Conservation (phyloP, 495 filamentous ascomycete species). For the Sphaerosporella brunnea region DNA sequence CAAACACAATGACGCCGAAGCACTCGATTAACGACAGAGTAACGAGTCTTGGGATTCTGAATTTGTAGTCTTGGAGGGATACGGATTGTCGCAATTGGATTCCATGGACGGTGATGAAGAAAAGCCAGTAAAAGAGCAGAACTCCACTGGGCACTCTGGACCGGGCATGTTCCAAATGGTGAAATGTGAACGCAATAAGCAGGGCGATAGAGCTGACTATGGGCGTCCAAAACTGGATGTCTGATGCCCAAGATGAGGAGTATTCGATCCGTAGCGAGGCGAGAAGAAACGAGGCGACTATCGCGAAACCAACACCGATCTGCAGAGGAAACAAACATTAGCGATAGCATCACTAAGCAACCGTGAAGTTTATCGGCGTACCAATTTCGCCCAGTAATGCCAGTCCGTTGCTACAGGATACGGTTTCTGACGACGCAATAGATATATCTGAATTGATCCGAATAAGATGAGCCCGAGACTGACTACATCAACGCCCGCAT, state of each 20-base stretch:
- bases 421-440: conserved; percentile 46
- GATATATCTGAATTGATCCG: conserved; percentile 58
- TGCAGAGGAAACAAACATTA: conserved; percentile 25
- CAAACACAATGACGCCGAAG: conserved; percentile 56
- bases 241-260: conserved; percentile 49
- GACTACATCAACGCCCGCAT: conserved; percentile 60
- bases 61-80: conserved; percentile 49
- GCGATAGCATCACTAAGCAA: conserved; percentile 4
- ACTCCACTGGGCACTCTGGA: conserved; percentile 82
- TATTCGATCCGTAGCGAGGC: conserved; percentile 59
- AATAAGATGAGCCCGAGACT: conserved; percentile 58
- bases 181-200: conserved; percentile 61
- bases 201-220: conserved; percentile 60
- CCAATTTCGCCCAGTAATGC: conserved; percentile 89
- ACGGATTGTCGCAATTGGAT: conserved; percentile 83
- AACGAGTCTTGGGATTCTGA: conserved; percentile 56
- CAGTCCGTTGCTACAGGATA: conserved; percentile 62
- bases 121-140: conserved; percentile 90
- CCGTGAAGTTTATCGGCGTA: conserved; percentile 29
- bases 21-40: conserved; percentile 57
- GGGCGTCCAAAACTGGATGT: conserved; percentile 87
- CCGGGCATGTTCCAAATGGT: conserved; percentile 81
- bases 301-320: conserved; percentile 48
- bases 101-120: conserved; percentile 60
- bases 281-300: conserved; percentile 52